Evolutionary conservation across 805 yeast genomes (phyloP).

Genomic region (Jamesozyma hellenica): DNA sequence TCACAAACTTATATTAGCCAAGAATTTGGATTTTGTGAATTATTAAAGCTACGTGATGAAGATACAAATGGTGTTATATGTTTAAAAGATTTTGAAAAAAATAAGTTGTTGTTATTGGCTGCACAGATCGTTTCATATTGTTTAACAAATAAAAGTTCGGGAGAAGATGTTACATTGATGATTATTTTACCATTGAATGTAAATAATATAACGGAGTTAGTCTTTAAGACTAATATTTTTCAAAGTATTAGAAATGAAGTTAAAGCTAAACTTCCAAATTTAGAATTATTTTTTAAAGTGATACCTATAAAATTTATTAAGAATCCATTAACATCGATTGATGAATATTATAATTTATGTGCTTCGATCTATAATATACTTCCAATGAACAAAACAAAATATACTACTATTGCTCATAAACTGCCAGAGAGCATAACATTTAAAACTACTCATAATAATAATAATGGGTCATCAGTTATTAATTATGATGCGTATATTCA

Average conservation of each 20-base stretch:
- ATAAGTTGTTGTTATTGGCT: conserved; percentile 44
- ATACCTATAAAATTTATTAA: conserved; percentile 36
- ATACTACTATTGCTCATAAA: conserved; percentile 33
- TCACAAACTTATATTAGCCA: conserved; percentile 27
- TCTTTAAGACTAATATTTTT: conserved; percentile 39
- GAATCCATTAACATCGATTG: conserved; percentile 25
- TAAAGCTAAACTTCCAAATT: conserved; percentile 23
- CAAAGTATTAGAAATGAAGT: conserved; percentile 36
- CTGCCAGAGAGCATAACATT: conserved; percentile 37
- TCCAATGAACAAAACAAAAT: conserved; percentile 22
- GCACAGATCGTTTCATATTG: conserved; percentile 32
- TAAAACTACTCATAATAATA: conserved; percentile 31
- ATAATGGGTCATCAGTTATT: conserved; percentile 15
- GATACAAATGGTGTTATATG: conserved; percentile 22
- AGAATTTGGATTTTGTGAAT: conserved; percentile 29
- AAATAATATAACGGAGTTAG: conserved; percentile 32
- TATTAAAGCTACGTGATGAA: conserved; percentile 22
- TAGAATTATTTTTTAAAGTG: conserved; percentile 28
- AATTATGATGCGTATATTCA: conserved; percentile 63
- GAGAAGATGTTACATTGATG: conserved; percentile 21
- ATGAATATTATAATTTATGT: conserved; percentile 34
- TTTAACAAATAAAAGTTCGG: conserved; percentile 23
- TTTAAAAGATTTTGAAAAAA: conserved; percentile 27
- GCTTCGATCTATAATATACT: conserved; percentile 50
- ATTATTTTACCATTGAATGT: conserved; percentile 22